Percentiles rank a stretch among this genome's conserved stretches.
Evolutionary conservation across 192 early-diverging fungal genomes (phyloP).

Genomic region (Coemansia sp.): DNA sequence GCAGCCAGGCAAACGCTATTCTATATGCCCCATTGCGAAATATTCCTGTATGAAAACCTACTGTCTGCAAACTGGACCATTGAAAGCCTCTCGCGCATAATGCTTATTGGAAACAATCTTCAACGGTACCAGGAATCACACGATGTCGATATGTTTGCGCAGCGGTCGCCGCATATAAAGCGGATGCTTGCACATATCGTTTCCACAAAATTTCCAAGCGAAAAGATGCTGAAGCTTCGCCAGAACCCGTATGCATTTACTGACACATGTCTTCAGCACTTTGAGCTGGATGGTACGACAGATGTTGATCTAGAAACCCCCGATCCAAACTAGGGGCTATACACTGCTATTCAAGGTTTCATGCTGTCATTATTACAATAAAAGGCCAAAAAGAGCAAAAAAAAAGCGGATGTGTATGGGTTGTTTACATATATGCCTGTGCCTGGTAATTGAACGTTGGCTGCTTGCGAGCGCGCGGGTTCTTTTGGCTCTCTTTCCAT

Average conservation of each 20-base stretch:
- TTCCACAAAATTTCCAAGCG: conserved; percentile 21
- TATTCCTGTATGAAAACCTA: conserved; percentile 48
- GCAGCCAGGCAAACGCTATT: conserved; percentile 31
- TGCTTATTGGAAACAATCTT: conserved; percentile 43
- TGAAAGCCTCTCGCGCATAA: conserved; percentile 6
- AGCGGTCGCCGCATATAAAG: conserved; percentile 19
- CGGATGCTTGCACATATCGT: conserved; percentile 9
- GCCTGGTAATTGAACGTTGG: conserved; percentile 25
- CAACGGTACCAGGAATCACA: conserved; percentile 32
- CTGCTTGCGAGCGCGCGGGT: neutral
- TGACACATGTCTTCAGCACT: conserved; percentile 34
- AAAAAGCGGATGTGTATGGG: neutral
- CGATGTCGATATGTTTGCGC: conserved; percentile 8
- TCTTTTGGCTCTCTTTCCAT: neutral
- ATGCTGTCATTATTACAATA: neutral
- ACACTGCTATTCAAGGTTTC: neutral
- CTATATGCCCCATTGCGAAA: conserved; percentile 55
- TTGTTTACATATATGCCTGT: conserved; percentile 18
- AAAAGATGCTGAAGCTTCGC: conserved; percentile 25
- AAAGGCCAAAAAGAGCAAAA: conserved; percentile 4
- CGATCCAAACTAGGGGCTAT: no score
- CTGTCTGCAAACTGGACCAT: conserved; percentile 32
- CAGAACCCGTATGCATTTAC: conserved; percentile 44
- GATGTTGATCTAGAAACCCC: neutral
- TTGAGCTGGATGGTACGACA: neutral